Conservation (phyloP, 2,329 filamentous ascomycete species). For the Epichloe elymi region DNA sequence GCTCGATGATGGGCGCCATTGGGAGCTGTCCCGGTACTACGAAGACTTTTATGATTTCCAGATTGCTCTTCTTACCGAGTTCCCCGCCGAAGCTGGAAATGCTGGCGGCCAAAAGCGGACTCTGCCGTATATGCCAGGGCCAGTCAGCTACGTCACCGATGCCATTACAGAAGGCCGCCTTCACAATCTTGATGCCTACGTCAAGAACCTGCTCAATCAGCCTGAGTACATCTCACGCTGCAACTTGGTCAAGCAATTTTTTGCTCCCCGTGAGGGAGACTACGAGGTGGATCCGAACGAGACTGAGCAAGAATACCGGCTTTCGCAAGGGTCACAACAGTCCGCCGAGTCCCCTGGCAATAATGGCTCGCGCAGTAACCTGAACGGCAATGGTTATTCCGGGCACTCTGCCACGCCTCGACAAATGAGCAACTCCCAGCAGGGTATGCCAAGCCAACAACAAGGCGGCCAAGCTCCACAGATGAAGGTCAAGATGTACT, state of each 20-base stretch:
- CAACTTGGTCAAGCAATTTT: slow-evolving; percentile 77
- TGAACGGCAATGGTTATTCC: slow-evolving; percentile 42
- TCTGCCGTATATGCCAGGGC: slow-evolving; percentile 93
- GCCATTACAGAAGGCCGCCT: slow-evolving; percentile 87
- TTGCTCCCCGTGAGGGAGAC: slow-evolving; percentile 78
- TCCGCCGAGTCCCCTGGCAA: slow-evolving; percentile 52
- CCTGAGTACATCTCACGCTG: slow-evolving; percentile 75
- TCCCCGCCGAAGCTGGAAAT: slow-evolving; percentile 86
- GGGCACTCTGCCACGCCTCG: slow-evolving; percentile 38
- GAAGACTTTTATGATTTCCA: slow-evolving; percentile 99
- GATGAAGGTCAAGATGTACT: slow-evolving; percentile 93
- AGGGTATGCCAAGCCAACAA: slow-evolving; percentile 9
- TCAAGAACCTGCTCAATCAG: slow-evolving; percentile 78
- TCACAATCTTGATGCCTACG: slow-evolving; percentile 88
- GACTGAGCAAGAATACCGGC: slow-evolving; percentile 63
- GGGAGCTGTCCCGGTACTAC: slow-evolving; percentile 90
- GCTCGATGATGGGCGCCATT: slow-evolving; percentile 80
- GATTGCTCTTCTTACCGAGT: slow-evolving; percentile 83
- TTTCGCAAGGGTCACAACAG: slow-evolving; percentile 56
- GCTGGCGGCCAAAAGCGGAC: slow-evolving; percentile 65
- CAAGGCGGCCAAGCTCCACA: slow-evolving; percentile 30
- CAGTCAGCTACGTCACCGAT: slow-evolving; percentile 96
- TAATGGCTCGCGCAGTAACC: slow-evolving; percentile 47
- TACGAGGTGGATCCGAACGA: slow-evolving; percentile 75
- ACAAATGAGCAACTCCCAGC: slow-evolving; percentile 30